Base-by-base conservation (phyloP, 2,329 filamentous ascomycete species). In the Nigrospora osmanthi region DNA sequence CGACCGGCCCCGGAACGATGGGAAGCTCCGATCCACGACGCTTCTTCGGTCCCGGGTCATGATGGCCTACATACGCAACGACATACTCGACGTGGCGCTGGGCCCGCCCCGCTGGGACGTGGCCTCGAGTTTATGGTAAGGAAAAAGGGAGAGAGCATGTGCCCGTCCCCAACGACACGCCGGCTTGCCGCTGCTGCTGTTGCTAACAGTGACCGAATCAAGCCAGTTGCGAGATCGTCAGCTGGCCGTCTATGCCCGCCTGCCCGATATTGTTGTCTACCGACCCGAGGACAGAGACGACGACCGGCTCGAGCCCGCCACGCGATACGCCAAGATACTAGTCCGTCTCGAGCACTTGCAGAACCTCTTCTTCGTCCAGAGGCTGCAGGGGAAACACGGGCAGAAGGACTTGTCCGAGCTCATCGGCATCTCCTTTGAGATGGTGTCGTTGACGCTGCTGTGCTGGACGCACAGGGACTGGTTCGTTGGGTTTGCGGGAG, bases 11-110 rank as follows among this genome's bases (percentile, higher is more conserved):
- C 35, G 35, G 13, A 30, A 30, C 19, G 54, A 63, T 1, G 71
- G 70, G 0, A 54, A 59, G 0, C 52, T 78, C 0, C 62, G 70
- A 16, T 55, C 70, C 0, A 62, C 66, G 0, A 78, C 75, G 0
- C 66, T 70, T 44, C 53, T 63, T 0, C 63, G 77, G 23, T 68
- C 73, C 0, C 69, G 71, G 38, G 64, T 66, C 2, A 63, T 67
- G 14, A 65, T 78, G 42, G 68, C 70, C 3, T 56, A 65, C 1
- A 65, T 80, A 13, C 65, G 72, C 3, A 76, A 80, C 47, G 76
- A 81, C 44, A 69, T 81, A 4, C 60, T 81, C 2, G 78, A 81
- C 50, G 63, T 80, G 13, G 73, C 75, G 0, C 55, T n/a, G 47
- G 40, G 40, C 4, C 57, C 10, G 52, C 53, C 45, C 54, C 57